phyloP scores from a whole-genome alignment of 768 basidiomycete genomes.

The Lanmaoa rubissima region DNA sequence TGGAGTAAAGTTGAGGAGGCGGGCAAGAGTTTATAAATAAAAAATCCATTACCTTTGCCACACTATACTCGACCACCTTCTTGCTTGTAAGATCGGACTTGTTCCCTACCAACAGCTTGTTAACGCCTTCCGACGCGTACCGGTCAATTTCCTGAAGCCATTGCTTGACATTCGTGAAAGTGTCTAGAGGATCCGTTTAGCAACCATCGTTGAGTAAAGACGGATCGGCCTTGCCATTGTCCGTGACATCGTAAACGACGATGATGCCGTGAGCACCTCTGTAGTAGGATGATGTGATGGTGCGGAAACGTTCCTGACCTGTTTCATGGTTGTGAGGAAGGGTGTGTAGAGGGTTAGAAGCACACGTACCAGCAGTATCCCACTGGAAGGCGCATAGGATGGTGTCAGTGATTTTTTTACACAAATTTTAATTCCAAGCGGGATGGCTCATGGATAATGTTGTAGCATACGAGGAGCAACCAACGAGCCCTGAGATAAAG shows the following conservation, averaged over 20 bases:
- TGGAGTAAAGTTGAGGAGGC: constrained; percentile 31
- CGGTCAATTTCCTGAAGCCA: constrained; percentile 92
- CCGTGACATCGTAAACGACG: constrained; percentile 97
- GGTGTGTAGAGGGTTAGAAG: neutral
- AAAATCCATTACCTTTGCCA: constrained; percentile 64
- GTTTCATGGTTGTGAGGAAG: constrained; percentile 8
- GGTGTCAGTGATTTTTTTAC: constrained; percentile 7
- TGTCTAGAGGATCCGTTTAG: constrained; percentile 52
- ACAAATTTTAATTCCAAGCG: neutral
- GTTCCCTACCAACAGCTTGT: constrained; percentile 98
- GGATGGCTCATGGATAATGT: neutral
- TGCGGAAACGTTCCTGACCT: constrained; percentile 98
- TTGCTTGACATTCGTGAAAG: constrained; percentile 93
- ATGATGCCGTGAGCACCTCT: constrained; percentile 98
- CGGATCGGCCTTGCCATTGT: constrained; percentile 59
- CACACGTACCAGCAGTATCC: constrained; percentile 85
- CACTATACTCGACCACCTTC: constrained; percentile 90
- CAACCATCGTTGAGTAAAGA: neutral
- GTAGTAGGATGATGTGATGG: constrained; percentile 99
- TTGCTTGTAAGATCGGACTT: constrained; percentile 98
- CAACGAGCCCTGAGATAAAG: neutral
- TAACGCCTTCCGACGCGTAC: constrained; percentile 97
- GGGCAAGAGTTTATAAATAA: neutral
- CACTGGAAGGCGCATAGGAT: constrained; percentile 48
- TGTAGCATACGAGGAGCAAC: neutral